These are phyloP conservation scores for Cymbopogon citratus DNA, from an alignment of 176 grass and related monocot species.

Conservation along the genomic window DNA sequence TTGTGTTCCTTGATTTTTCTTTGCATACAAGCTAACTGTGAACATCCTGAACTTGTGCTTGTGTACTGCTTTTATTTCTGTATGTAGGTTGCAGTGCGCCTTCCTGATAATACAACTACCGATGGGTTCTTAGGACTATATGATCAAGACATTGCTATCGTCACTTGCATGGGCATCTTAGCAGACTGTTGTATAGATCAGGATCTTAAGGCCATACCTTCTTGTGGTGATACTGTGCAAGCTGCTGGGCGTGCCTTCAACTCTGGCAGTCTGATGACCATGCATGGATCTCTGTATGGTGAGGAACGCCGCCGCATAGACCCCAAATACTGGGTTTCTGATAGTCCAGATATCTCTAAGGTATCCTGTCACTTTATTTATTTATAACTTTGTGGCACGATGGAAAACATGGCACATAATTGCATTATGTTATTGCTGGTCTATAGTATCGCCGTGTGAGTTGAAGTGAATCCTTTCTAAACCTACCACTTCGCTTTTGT, in stretches of 20 bases:
- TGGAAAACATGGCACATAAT: background rate
- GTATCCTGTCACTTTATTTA: background rate
- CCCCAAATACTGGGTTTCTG: background rate
- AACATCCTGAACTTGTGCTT: background rate
- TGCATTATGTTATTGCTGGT: background rate
- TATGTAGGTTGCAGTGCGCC: slow-evolving; percentile 15
- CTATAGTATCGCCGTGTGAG: background rate
- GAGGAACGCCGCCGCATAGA: background rate
- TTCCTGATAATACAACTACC: background rate
- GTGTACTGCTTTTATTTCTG: background rate
- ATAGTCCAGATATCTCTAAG: background rate
- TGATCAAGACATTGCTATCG: background rate
- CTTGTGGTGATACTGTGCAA: background rate
- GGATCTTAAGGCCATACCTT: background rate
- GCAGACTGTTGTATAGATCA: background rate
- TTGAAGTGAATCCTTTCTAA: background rate
- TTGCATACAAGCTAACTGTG: background rate
- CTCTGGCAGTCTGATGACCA: slow-evolving; percentile 5
- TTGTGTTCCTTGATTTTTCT: background rate
- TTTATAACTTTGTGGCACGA: background rate
- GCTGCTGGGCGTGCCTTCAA: background rate
- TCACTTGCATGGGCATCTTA: background rate
- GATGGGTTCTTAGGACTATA: no score
- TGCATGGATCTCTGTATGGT: background rate
- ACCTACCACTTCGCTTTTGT: background rate